These are phyloP conservation scores for Capsicum chinense DNA, from an alignment of 257 asterid genomes.

Conservation along the genomic window DNA sequence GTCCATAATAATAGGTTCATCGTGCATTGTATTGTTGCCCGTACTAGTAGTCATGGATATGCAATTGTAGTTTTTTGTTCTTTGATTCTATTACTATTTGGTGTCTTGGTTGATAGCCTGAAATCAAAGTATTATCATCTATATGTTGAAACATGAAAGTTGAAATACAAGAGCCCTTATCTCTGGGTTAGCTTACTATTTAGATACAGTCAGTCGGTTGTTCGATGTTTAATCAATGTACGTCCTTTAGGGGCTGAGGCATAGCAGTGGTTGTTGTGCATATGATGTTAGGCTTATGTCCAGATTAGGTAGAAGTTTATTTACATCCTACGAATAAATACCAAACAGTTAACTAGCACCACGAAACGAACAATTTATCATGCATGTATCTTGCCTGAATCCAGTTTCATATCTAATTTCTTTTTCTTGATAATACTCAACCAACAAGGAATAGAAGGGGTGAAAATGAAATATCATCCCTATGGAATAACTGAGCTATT, in stretches of 20 bases:
- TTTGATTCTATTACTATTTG: too few species aligned
- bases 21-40: too few species aligned
- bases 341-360: neutral
- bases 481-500: neutral
- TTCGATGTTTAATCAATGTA: too few species aligned
- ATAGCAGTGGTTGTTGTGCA: neutral
- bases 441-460: neutral
- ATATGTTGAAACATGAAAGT: too few species aligned
- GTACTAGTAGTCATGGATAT: too few species aligned
- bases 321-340: neutral
- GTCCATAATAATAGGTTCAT: too few species aligned
- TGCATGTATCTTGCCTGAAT: slow-evolving; percentile 4
- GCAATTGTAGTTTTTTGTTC: too few species aligned
- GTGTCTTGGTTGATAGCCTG: too few species aligned
- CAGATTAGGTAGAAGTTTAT: neutral
- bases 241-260: neutral
- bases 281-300: neutral
- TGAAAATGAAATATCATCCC: neutral
- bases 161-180: too few species aligned
- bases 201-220: too few species aligned
- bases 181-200: too few species aligned
- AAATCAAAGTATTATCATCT: too few species aligned
- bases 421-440: neutral
- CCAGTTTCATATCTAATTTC: neutral
- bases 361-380: neutral